Evolutionary conservation across 2,329 filamentous ascomycete species (phyloP), one percentile per base, ranked within the genome.

Genomic region (Sclerotinia sclerotiorum): DNA sequence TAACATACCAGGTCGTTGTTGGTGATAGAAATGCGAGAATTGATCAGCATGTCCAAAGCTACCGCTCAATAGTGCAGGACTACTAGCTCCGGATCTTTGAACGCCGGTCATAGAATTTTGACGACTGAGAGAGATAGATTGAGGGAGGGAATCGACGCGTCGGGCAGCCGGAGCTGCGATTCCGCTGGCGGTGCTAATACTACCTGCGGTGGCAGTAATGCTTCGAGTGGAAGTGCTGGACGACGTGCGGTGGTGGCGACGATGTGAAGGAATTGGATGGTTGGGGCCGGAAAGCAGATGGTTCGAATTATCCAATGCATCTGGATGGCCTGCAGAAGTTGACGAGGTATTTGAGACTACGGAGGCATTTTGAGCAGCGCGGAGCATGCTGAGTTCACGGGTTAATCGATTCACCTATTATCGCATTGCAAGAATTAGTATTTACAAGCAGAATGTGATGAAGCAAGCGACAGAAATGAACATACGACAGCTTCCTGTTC

Each of bases 401-500:
- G 92, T 97, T 44, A 98, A 84, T 46, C 94, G 92, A 81, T 98
- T 98, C 70, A 97, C 92, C 92, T 94, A 76, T 27, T 6, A 24
- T 39, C 32, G 32, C 15, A 63, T 32, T 66, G 52, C 29, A 68
- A 58, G 65, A 19, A 32, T 65, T 57, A 66, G 58, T 61, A 66
- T 13, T 17, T 15, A 42, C 15, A 10, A 42, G 8, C 19, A 46
- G 6, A 54, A 35, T 19, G 6, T 8, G 13, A 57, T 7, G n/a
- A 8, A 27, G 21, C 15, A 27, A 6, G 21, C 32, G 17, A 21
- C 19, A 7, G 19, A 24, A 39, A 51, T 51, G n/a, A 27, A 81
- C 88, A 72, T 84, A 95, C 94, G 75, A 97, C 90, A 48, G 93
- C 92, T 79, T 98, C 94, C 75, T 98, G 94, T 78, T 98, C 94